These are phyloP conservation scores for Alternaria sp. DNA, from an alignment of 2,329 filamentous ascomycete species.

Conservation along the genomic window DNA sequence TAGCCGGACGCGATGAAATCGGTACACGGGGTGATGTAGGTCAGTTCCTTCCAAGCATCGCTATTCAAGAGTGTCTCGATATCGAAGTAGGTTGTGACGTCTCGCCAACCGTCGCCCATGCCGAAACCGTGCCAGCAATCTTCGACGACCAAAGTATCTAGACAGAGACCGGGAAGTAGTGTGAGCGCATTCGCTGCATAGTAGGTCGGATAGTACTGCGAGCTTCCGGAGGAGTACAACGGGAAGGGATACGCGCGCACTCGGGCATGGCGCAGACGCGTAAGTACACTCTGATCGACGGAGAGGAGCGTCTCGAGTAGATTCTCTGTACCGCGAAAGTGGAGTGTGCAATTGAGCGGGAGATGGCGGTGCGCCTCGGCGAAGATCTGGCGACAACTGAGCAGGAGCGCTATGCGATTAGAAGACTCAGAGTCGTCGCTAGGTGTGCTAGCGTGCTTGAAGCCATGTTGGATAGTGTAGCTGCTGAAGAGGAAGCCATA, in stretches of 20 bases:
- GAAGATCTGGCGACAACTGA: conserved; percentile 38
- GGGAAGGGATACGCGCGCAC: conserved; percentile 45
- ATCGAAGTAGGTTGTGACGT: conserved; percentile 45
- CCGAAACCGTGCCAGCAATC: conserved; percentile 47
- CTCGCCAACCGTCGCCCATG: conserved; percentile 41
- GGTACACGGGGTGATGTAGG: conserved; percentile 42
- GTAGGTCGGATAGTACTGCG: conserved; percentile 42
- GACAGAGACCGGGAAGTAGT: conserved; percentile 40
- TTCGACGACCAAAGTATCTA: conserved; percentile 41
- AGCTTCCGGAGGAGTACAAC: conserved; percentile 29
- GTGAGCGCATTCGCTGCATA: conserved; percentile 40
- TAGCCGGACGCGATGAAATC: conserved; percentile 45
- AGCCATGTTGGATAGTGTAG: conserved; percentile 39
- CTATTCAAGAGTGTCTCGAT: conserved; percentile 40
- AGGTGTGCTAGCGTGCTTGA: conserved; percentile 19
- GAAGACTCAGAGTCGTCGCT: conserved; percentile 5
- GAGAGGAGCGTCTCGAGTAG: conserved; percentile 41
- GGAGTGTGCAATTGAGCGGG: conserved; percentile 36
- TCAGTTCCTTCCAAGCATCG: conserved; percentile 43
- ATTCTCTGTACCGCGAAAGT: conserved; percentile 44
- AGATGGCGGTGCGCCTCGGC: conserved; percentile 43
- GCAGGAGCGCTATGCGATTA: conserved; percentile 40
- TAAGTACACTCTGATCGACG: conserved; percentile 38
- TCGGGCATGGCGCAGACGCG: conserved; percentile 39
- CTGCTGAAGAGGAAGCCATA: conserved; percentile 43